Evolutionary conservation across 768 basidiomycete genomes (phyloP), one percentile per base, ranked within the genome.

Genomic region (Neoboletus magnificus): DNA sequence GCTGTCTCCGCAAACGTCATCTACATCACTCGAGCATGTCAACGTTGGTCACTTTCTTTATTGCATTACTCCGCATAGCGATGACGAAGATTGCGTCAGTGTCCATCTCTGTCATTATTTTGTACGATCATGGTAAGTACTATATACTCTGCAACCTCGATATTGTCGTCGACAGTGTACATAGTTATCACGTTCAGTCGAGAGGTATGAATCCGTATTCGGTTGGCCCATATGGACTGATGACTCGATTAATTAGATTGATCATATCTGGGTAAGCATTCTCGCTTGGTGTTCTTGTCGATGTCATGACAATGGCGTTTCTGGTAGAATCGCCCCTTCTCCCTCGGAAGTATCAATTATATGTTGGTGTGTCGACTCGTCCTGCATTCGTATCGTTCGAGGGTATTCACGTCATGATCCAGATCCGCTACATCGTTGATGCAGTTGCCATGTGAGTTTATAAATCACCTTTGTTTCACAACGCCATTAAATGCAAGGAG

Each of bases 361-460:
- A 27, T 63, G 6, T 35, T 65, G 16, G 64, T 66, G 48, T 27
- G 56, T 64, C 16, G 4, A n/a, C 27, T 23, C 5, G 8, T 20
- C 9, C 40, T 41, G 13, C 11, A 12, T 20, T 27, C 15, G 3
- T 18, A 23, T 20, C 2, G 1, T 16, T 30, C 0, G 22, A 30
- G 11, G 25, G 22, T 27, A 30, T 30, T 2, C 3, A 37, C 15
- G 12, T 6, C 15, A 16, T 33, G 6, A 18, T 12, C 29, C 25
- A 65, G 64, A 61, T 66, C 20, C 65, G 65, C 5, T 65, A 66
- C 29, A 47, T 66, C 2, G 58, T 64, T 32, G 58, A 66, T 32
- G 54, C 40, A 4, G 35, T 65, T 23, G 57, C 48, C 32, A 58
- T 61, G 64, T 65, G 23, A 58, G 65, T 53, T 18, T 20, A 22